A percentile compares a stretch with the other conserved stretches of the same genome.
phyloP scores from a whole-genome alignment of 1,284 basidiomycete species.

The Xerocomus nothofagi region DNA sequence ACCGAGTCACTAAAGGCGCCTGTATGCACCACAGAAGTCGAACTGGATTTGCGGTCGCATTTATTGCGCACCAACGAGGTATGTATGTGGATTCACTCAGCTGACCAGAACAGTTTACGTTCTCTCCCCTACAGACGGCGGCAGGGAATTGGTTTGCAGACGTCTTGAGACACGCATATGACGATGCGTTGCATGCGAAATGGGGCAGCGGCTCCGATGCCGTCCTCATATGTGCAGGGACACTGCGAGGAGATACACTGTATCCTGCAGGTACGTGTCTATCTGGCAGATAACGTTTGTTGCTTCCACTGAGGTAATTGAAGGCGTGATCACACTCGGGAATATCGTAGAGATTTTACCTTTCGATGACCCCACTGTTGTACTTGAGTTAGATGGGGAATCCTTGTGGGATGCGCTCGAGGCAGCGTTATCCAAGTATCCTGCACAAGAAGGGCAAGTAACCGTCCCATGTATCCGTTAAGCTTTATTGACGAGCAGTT shows the following conservation, averaged over 20 bases:
- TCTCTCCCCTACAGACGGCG: conserved; percentile 55
- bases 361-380: conserved; percentile 85
- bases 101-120: neutral
- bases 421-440: conserved; percentile 74
- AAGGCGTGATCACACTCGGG: conserved; percentile 77
- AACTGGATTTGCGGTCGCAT: conserved; percentile 76
- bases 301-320: neutral
- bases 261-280: conserved; percentile 73
- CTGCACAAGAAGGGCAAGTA: conserved; percentile 84
- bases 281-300: neutral
- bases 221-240: conserved; percentile 84
- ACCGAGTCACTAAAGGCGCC: conserved; percentile 70
- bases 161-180: conserved; percentile 82
- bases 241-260: conserved; percentile 80
- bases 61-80: conserved; percentile 74
- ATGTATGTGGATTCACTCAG: conserved; percentile 12
- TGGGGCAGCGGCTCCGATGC: conserved; percentile 70
- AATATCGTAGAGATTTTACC: conserved; percentile 88
- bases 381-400: conserved; percentile 79
- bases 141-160: conserved; percentile 91
- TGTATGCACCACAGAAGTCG: conserved; percentile 68
- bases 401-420: conserved; percentile 85
- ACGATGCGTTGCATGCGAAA: conserved; percentile 69
- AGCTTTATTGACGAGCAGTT: conserved; percentile 2
- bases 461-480: neutral